Base-by-base conservation (phyloP, 148 eudicot species). In the Rhododendron ferrugineum region DNA sequence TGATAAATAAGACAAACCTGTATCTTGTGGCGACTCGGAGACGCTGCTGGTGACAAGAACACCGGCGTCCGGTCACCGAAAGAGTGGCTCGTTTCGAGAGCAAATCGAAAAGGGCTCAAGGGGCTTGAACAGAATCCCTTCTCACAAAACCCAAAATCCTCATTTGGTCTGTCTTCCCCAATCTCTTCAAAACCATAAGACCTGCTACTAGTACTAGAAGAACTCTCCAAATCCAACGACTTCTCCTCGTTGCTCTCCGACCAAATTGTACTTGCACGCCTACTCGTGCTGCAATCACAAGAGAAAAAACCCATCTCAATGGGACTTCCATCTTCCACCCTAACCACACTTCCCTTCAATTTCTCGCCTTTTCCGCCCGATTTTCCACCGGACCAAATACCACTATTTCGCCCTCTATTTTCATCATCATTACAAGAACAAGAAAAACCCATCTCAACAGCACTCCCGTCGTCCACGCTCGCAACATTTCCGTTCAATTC, bases 41-140 rank as follows among this genome's bases (percentile, higher is more conserved):
- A 96, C 8, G 89, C 79, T 5, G 91, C 88, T 87, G 95, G 98
- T 20, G 93, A 89, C 22, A 82, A 88, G n/a, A 91, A 88, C 6
- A 83, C 85, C 84, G 95, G 91, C 20, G 94, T 90, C 75, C 90
- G 86, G 30, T 56, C 85, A 83, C 87, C 91, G 76, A 91, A 85
- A 30, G 92, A 91, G 18, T 94, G 89, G 85, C 90, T 91, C 11
- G 52, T 78, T 9, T 86, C 90, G 34, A 93, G 90, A 44, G 91
- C 84, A 88, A 94, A 92, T 16, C 92, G 89, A 46, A 94, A 95
- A 8, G 98, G 98, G 87, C 95, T 93, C 15, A 87, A 56, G 18
- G 93, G 93, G 81, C 94, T 92, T 8, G 88, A 88, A 68, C 96
- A 91, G 85, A 91, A 91, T 46, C 83, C 87, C 50, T 87, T 83